phyloP scores from a whole-genome alignment of 305 asterid genomes.

The Fraxinus xanthoxyloides region DNA sequence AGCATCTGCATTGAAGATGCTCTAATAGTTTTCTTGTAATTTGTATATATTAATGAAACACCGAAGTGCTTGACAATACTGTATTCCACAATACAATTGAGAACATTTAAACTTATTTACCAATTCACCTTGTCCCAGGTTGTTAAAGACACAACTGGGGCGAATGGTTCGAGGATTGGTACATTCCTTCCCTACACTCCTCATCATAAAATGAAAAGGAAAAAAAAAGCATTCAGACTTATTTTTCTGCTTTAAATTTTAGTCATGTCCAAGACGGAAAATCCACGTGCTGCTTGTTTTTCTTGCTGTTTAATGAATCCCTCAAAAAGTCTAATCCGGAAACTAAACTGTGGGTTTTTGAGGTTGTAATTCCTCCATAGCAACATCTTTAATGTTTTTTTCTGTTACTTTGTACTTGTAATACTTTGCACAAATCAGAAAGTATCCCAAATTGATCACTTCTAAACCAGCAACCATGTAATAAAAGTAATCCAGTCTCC shows the following conservation, averaged over 20 bases:
- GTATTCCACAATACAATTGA: neutral
- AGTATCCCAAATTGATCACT: constrained; percentile 42
- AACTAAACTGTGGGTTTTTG: constrained; percentile 32
- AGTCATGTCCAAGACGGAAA: neutral
- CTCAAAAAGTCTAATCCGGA: neutral
- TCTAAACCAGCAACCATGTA: constrained; percentile 41
- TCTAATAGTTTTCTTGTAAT: neutral
- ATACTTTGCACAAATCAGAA: constrained; percentile 48
- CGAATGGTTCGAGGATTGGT: neutral
- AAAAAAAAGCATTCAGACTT: neutral
- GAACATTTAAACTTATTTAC: neutral
- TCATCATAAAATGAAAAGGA: neutral
- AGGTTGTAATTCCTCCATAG: constrained; percentile 30
- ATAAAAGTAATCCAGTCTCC: constrained; percentile 58
- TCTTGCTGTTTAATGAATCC: neutral
- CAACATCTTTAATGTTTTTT: constrained; percentile 16
- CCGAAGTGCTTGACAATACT: neutral
- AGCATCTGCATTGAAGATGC: neutral
- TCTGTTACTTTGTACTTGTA: constrained; percentile 53
- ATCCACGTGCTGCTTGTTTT: neutral
- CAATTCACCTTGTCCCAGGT: neutral
- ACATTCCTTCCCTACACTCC: neutral
- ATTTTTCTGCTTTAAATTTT: neutral
- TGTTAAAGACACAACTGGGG: neutral
- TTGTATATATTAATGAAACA: neutral